Evolutionary conservation across 2,329 filamentous ascomycete genomes (phyloP).

Genomic region (Cordyceps pruinosa): DNA sequence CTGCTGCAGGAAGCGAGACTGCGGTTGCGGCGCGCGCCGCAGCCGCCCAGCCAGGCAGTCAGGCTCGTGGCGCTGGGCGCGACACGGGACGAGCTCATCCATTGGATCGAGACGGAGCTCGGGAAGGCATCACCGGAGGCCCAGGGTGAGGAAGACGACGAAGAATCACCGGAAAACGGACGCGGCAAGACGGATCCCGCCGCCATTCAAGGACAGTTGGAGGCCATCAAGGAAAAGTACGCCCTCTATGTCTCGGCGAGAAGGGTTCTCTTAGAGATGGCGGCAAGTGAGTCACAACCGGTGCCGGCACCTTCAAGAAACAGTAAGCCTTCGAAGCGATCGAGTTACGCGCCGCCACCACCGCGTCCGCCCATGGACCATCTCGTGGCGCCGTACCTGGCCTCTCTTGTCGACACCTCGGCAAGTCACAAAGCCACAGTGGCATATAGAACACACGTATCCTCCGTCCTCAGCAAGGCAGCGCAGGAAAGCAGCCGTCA

Average conservation of each 20-base stretch:
- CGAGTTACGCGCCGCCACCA: neutral
- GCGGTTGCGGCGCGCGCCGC: slow-evolving; percentile 26
- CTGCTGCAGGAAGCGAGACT: slow-evolving; percentile 41
- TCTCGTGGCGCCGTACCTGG: slow-evolving; percentile 51
- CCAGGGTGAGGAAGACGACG: slow-evolving; percentile 18
- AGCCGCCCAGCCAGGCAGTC: slow-evolving; percentile 27
- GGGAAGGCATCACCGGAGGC: slow-evolving; percentile 38
- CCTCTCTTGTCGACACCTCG: slow-evolving; percentile 44
- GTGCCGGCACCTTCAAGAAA: slow-evolving; percentile 18
- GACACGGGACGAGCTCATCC: slow-evolving; percentile 54
- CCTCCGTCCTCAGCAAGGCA: slow-evolving; percentile 42
- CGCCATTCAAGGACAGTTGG: slow-evolving; percentile 34
- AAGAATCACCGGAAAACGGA: slow-evolving; percentile 23
- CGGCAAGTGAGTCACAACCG: slow-evolving; percentile 27
- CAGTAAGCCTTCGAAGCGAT: slow-evolving; percentile 7
- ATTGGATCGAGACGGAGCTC: slow-evolving; percentile 59
- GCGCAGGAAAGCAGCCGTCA: slow-evolving; percentile 42
- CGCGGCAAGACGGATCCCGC: slow-evolving; percentile 26
- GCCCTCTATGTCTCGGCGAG: slow-evolving; percentile 44
- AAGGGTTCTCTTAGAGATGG: slow-evolving; percentile 38
- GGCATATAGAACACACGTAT: slow-evolving; percentile 52
- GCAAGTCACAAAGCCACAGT: slow-evolving; percentile 51
- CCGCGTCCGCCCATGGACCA: slow-evolving; percentile 25
- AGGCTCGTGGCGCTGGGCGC: slow-evolving; percentile 48
- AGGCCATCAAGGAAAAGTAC: slow-evolving; percentile 48